Percentiles rank a stretch among this genome's conserved stretches.
These are phyloP conservation scores for Malus hybrid DNA, from an alignment of 331 rosid species.

Conservation along the genomic window DNA sequence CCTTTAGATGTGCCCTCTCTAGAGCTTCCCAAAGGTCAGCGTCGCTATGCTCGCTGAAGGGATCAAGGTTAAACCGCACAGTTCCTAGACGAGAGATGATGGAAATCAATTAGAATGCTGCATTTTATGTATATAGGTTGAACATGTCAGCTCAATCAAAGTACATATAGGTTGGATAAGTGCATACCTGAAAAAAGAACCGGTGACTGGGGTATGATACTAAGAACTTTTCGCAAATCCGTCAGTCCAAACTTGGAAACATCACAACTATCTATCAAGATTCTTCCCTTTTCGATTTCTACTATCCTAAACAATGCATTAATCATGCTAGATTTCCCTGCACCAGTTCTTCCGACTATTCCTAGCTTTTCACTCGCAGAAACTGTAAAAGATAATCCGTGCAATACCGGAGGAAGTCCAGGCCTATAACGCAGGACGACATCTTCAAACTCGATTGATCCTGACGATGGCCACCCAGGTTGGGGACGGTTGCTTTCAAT, in stretches of 20 bases:
- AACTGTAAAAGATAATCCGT: constrained; percentile 60
- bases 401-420: constrained; percentile 84
- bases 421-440: constrained; percentile 80
- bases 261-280: constrained; percentile 63
- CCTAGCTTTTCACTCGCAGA: constrained; percentile 76
- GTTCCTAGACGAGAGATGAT: constrained; percentile 42
- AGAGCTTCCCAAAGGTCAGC: constrained; percentile 86
- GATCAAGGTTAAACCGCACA: constrained; percentile 85
- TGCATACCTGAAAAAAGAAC: constrained; percentile 81
- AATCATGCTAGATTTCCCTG: constrained; percentile 94
- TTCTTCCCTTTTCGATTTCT: constrained; percentile 67
- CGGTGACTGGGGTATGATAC: constrained; percentile 89
- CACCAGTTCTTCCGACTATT: constrained; percentile 95
- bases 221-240: constrained; percentile 69
- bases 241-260: constrained; percentile 56
- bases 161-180: background rate
- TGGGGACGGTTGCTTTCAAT: constrained; percentile 64
- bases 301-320: constrained; percentile 81
- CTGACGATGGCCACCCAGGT: constrained; percentile 82
- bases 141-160: no score
- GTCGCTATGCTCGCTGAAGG: constrained; percentile 73
- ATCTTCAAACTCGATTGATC: constrained; percentile 62
- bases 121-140: background rate
- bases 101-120: constrained; percentile 1
- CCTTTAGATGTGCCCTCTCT: constrained; percentile 81